Evolutionary conservation across 2,329 filamentous ascomycete genomes (phyloP).

Genomic region (Periconia sp.): DNA sequence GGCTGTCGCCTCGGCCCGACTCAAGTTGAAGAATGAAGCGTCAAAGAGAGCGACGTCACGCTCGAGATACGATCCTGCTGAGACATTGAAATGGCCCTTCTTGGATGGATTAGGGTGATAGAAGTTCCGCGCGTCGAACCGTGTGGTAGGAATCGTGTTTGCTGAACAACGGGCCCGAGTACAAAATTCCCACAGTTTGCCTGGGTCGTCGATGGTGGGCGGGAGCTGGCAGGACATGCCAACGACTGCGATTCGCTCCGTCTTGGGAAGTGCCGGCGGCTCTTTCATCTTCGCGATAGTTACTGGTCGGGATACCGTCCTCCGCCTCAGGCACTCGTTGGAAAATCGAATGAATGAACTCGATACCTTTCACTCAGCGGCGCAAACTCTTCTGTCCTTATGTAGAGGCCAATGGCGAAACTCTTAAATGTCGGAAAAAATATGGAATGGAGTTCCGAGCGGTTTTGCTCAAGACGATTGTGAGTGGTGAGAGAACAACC

Average conservation of each 20-base stretch:
- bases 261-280: no score
- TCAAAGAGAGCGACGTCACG: slow-evolving; percentile 15
- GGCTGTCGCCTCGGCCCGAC: slow-evolving; percentile 10
- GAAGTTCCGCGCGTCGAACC: background rate
- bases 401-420: no score
- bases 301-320: no score
- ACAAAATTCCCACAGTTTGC: slow-evolving; percentile 11
- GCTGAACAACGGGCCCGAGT: slow-evolving; percentile 17
- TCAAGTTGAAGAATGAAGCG: slow-evolving; percentile 22
- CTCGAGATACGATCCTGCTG: slow-evolving; percentile 4
- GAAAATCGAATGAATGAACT: no score
- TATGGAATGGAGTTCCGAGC: no score
- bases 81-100: background rate
- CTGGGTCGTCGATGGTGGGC: slow-evolving; percentile 2
- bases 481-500: no score
- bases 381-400: no score
- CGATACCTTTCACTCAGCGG: no score
- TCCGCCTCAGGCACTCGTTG: no score
- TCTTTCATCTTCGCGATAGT: no score
- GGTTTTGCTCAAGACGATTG: no score
- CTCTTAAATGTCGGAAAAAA: no score
- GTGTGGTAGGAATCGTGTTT: background rate
- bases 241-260: slow-evolving; percentile 26
- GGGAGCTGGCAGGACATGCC: slow-evolving; percentile 25
- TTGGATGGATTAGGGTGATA: background rate